Percentiles rank a stretch among this genome's conserved stretches.
Conservation (phyloP, 106 monocot genomes). For the Gastrodia elata region DNA sequence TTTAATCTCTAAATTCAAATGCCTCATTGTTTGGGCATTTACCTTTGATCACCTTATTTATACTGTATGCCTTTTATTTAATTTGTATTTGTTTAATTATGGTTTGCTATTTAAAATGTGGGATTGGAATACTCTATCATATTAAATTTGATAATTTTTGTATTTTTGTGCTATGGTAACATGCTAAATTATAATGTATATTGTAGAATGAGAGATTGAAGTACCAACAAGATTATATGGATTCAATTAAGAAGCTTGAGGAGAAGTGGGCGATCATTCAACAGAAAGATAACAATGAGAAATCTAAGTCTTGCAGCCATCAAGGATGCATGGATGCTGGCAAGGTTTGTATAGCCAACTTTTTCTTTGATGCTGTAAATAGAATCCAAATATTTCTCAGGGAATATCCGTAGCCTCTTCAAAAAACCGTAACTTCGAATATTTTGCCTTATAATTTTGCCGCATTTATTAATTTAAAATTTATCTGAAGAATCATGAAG, state of each 20-base stretch:
- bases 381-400: neutral
- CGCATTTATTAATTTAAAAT: neutral
- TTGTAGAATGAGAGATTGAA: slow-evolving; percentile 52
- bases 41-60: neutral
- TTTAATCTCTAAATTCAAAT: neutral
- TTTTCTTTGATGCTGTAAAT: neutral
- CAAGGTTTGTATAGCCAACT: slow-evolving; percentile 25
- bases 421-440: neutral
- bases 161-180: neutral
- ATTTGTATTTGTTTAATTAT: neutral
- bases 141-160: neutral
- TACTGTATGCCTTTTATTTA: neutral
- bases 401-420: neutral
- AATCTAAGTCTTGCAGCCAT: slow-evolving; percentile 15
- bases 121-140: neutral
- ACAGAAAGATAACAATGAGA: slow-evolving; percentile 23
- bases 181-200: neutral
- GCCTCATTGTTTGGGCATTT: neutral
- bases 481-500: too few species aligned
- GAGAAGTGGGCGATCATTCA: slow-evolving; percentile 52
- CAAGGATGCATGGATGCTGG: slow-evolving; percentile 18
- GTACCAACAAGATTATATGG: slow-evolving; percentile 63
- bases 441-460: neutral
- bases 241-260: slow-evolving; percentile 66
- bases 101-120: neutral